These are phyloP conservation scores for Sporodiniella umbellata DNA, from an alignment of 371 early-diverging fungal species.

Conservation along the genomic window DNA sequence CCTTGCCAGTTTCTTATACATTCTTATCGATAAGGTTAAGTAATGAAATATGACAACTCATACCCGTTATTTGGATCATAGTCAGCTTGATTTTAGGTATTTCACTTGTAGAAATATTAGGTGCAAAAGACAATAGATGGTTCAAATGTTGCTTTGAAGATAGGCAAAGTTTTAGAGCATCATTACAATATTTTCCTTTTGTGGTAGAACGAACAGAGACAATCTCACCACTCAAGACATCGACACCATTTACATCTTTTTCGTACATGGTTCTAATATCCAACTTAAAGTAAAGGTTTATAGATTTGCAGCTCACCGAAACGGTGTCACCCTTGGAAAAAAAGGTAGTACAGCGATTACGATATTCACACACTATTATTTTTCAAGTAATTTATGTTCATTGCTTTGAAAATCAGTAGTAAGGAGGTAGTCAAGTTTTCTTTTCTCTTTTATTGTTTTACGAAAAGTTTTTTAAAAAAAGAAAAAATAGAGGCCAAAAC, in stretches of 20 bases:
- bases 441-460: too few species aligned
- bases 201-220: background rate
- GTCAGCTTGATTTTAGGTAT: background rate
- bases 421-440: too few species aligned
- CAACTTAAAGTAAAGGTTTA: background rate
- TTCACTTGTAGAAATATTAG: background rate
- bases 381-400: too few species aligned
- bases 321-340: constrained; percentile 9
- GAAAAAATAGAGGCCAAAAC: too few species aligned
- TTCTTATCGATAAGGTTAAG: background rate
- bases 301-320: background rate
- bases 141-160: constrained; percentile 6
- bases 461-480: too few species aligned
- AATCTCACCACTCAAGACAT: constrained; percentile 1
- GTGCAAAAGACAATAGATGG: background rate
- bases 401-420: too few species aligned
- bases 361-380: too few species aligned
- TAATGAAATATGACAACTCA: constrained; percentile 2
- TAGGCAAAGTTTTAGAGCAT: background rate
- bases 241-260: constrained; percentile 1
- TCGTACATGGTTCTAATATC: background rate
- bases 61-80: constrained; percentile 7
- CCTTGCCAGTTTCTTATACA: too few species aligned
- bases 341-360: too few species aligned
- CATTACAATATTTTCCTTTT: constrained; percentile 1